These are phyloP conservation scores for Boletellus emodensis DNA, from an alignment of 768 basidiomycete genomes.

Conservation along the genomic window DNA sequence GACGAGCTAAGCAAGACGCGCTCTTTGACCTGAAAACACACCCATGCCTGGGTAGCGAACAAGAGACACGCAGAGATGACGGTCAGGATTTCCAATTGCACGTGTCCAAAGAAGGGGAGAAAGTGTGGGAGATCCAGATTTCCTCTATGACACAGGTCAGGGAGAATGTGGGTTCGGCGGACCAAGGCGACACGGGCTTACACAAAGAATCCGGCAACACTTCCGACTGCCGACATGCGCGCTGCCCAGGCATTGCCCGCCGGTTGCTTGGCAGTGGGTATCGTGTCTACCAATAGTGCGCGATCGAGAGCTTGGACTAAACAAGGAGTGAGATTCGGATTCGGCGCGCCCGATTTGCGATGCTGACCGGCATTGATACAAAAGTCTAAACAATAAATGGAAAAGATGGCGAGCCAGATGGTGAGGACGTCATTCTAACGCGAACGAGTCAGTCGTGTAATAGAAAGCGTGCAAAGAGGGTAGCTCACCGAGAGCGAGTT, in stretches of 20 bases:
- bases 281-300: constrained; percentile 81
- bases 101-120: constrained; percentile 72
- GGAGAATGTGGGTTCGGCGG: not conserved
- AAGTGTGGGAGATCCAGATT: constrained; percentile 69
- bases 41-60: constrained; percentile 59
- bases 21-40: constrained; percentile 63
- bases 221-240: constrained; percentile 84
- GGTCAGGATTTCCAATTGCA: constrained; percentile 78
- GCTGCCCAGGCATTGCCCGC: constrained; percentile 94
- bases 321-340: constrained; percentile 1
- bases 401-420: constrained; percentile 69
- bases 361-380: constrained; percentile 50
- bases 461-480: not conserved
- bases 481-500: constrained; percentile 33
- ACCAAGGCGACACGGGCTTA: constrained; percentile 34
- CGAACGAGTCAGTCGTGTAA: not conserved
- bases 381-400: constrained; percentile 69
- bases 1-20: constrained; percentile 54
- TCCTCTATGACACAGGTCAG: constrained; percentile 45
- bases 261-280: constrained; percentile 73
- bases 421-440: constrained; percentile 61
- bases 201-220: constrained; percentile 86
- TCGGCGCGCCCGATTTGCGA: not conserved
- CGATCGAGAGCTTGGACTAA: constrained; percentile 87
- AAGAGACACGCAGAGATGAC: constrained; percentile 70